These are phyloP conservation scores for Komagataella ulmi DNA, from an alignment of 805 yeast species.

Conservation along the genomic window DNA sequence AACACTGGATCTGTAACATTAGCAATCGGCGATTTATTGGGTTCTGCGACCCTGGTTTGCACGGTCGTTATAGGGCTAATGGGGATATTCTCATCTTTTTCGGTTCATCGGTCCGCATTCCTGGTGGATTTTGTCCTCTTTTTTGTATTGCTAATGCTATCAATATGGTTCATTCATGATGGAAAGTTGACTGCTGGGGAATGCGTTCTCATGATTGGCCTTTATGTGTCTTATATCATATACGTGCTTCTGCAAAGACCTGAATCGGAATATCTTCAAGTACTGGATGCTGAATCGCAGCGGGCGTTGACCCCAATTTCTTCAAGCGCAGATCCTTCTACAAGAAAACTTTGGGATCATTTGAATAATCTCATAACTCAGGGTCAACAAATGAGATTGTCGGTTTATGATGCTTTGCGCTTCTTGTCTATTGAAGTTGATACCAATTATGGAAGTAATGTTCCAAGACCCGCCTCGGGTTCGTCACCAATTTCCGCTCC, in stretches of 20 bases:
- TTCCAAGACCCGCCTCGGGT: neutral
- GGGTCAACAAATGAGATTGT: conserved; percentile 9
- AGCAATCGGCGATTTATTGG: conserved; percentile 40
- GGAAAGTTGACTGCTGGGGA: conserved; percentile 41
- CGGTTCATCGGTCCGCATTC: conserved; percentile 39
- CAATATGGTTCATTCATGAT: conserved; percentile 39
- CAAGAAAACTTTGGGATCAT: neutral
- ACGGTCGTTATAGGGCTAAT: conserved; percentile 39
- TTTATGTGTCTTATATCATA: conserved; percentile 46
- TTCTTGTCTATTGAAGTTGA: conserved; percentile 2
- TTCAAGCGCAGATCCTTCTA: neutral
- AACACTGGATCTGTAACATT: conserved; percentile 42
- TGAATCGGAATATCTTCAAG: neutral
- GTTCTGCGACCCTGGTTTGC: conserved; percentile 39
- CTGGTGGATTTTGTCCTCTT: conserved; percentile 51
- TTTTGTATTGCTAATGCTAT: conserved; percentile 29
- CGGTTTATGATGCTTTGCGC: conserved; percentile 18
- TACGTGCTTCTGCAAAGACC: neutral
- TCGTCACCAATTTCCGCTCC: neutral
- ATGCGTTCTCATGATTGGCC: conserved; percentile 39
- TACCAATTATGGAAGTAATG: neutral
- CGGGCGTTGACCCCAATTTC: neutral
- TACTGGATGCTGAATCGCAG: neutral
- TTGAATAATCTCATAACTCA: neutral
- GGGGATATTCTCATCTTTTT: conserved; percentile 28